phyloP scores from a whole-genome alignment of 2,329 filamentous ascomycete genomes.

The Colletotrichum sidae region DNA sequence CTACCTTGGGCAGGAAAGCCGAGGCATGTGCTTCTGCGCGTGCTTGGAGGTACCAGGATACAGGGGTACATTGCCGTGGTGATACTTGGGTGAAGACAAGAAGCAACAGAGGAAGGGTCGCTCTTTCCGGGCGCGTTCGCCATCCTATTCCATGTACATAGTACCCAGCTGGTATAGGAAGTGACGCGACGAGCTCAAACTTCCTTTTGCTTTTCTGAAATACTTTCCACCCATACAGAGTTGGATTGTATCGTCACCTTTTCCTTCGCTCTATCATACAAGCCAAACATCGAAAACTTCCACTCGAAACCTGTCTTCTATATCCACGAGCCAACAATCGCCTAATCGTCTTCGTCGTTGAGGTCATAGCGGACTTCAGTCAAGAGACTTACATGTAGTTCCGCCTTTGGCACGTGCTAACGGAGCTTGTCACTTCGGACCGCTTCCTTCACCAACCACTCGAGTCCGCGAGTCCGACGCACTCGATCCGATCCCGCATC shows the following conservation, averaged over 20 bases:
- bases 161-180: too few relatives aligned
- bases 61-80: too few relatives aligned
- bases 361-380: slow-evolving; percentile 11
- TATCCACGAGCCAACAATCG: not conserved
- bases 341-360: slow-evolving; percentile 1
- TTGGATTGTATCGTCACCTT: too few relatives aligned
- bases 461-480: not conserved
- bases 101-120: not conserved
- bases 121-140: too few relatives aligned
- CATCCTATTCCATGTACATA: too few relatives aligned
- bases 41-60: slow-evolving; percentile 3
- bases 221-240: not conserved
- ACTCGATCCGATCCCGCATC: not conserved
- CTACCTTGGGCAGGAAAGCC: slow-evolving; percentile 19
- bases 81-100: too few relatives aligned
- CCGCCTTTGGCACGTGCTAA: slow-evolving; percentile 33
- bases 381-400: not conserved
- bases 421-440: slow-evolving; percentile 27
- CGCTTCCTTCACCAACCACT: not conserved
- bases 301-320: not conserved
- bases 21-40: slow-evolving; percentile 35
- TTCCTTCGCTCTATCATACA: not conserved
- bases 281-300: not conserved
- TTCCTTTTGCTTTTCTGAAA: not conserved
- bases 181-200: not conserved